phyloP scores from a whole-genome alignment of 78 protist genomes.

The Protostelium mycophagum region DNA sequence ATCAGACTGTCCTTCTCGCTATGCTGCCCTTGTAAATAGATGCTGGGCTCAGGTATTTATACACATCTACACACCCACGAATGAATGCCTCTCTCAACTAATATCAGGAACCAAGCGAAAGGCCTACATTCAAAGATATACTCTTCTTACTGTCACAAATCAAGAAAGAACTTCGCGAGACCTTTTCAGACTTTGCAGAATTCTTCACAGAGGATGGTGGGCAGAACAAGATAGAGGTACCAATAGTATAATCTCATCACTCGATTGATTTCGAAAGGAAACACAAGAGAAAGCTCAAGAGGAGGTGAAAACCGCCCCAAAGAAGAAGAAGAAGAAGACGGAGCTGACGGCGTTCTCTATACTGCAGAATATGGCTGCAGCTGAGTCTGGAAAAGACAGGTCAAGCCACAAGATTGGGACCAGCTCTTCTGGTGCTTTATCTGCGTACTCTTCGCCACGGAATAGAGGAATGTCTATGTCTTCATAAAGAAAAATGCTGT shows the following conservation, averaged over 20 bases:
- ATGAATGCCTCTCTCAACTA: too few species aligned
- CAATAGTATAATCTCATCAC: too few species aligned
- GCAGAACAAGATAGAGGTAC: too few species aligned
- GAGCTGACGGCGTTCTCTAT: background rate
- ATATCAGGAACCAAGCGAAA: background rate
- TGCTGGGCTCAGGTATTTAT: too few species aligned
- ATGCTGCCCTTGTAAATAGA: conserved; percentile 1
- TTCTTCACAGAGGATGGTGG: background rate
- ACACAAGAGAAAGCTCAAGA: background rate
- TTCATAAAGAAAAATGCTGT: too few species aligned
- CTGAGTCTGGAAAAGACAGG: background rate
- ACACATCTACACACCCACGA: too few species aligned
- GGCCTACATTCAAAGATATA: conserved; percentile 6
- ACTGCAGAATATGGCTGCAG: background rate
- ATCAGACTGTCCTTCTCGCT: conserved; percentile 7
- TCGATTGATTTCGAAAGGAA: too few species aligned
- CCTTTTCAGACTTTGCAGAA: background rate
- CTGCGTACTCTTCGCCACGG: too few species aligned
- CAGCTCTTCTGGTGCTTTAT: too few species aligned
- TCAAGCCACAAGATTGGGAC: background rate
- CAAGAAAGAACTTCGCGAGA: background rate
- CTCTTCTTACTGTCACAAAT: background rate
- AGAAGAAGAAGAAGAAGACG: background rate
- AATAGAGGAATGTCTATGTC: background rate
- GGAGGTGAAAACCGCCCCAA: background rate